These are phyloP conservation scores for Taphrina pruni DNA, from an alignment of 1,139 yeast species.

Conservation along the genomic window DNA sequence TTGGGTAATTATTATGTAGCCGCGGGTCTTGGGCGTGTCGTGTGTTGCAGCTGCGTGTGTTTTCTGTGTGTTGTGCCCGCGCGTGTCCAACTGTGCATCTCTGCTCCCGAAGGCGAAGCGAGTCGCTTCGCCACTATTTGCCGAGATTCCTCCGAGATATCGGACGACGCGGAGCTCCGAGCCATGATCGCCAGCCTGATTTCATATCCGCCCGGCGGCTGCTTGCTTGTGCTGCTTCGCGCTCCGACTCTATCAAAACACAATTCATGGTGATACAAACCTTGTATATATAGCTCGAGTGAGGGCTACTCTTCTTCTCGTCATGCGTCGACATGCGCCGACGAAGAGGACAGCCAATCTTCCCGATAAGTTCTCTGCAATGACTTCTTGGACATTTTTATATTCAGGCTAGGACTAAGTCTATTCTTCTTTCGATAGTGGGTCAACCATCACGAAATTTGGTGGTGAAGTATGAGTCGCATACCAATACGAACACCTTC, in stretches of 20 bases:
- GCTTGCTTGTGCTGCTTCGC: conserved; percentile 1
- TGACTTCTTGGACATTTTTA: too few species aligned
- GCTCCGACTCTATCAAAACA: background rate
- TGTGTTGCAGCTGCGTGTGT: background rate
- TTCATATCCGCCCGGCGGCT: conserved; percentile 2
- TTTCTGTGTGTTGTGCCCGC: background rate
- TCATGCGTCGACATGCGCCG: too few species aligned
- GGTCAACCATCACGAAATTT: background rate
- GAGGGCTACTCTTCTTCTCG: too few species aligned
- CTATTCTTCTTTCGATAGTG: background rate
- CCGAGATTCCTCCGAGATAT: background rate
- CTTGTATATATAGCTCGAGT: too few species aligned
- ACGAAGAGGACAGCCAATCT: too few species aligned
- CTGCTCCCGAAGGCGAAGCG: background rate
- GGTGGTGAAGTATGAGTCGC: conserved; percentile 9
- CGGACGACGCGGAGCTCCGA: background rate
- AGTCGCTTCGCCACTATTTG: background rate
- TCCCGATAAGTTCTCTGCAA: too few species aligned
- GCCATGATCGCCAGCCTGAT: background rate
- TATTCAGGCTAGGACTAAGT: background rate
- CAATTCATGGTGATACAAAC: background rate
- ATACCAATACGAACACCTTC: conserved; percentile 24
- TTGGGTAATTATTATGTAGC: conserved; percentile 1
- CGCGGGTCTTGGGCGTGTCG: conserved; percentile 11
- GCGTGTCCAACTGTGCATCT: too few species aligned